Conservation (phyloP, 148 eudicot genomes). For the Silene conica region DNA sequence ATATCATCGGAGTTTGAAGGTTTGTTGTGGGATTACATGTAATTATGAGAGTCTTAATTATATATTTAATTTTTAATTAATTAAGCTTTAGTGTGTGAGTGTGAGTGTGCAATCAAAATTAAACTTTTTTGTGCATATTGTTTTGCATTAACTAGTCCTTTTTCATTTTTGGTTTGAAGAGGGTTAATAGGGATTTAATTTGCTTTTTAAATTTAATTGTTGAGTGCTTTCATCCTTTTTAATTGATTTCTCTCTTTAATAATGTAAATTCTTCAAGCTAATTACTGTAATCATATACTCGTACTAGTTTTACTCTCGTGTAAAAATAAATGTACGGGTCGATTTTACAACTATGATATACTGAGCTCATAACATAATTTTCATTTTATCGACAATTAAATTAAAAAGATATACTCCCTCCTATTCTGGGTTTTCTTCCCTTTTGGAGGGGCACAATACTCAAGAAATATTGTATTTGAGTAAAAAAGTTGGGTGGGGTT, state of each 20-base stretch:
- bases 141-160: conserved; percentile 10
- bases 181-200: conserved; percentile 2
- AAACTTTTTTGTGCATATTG: not conserved
- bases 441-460: no score
- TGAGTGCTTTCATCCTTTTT: not conserved
- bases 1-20: conserved; percentile 35
- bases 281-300: no score
- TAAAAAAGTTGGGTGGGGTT: no score
- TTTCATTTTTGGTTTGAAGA: conserved; percentile 17
- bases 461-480: no score
- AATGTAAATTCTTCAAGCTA: not conserved
- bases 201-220: not conserved
- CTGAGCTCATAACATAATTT: no score
- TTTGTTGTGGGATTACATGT: conserved; percentile 48
- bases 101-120: conserved; percentile 3
- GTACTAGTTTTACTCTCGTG: no score
- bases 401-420: no score
- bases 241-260: not conserved
- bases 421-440: no score
- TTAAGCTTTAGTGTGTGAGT: not conserved
- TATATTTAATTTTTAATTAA: not conserved
- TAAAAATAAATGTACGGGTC: no score
- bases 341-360: no score
- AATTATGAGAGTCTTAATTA: not conserved
- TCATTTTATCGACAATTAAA: no score